These are phyloP conservation scores for Claviceps sp. DNA, from an alignment of 2,329 filamentous ascomycete species.

Conservation along the genomic window DNA sequence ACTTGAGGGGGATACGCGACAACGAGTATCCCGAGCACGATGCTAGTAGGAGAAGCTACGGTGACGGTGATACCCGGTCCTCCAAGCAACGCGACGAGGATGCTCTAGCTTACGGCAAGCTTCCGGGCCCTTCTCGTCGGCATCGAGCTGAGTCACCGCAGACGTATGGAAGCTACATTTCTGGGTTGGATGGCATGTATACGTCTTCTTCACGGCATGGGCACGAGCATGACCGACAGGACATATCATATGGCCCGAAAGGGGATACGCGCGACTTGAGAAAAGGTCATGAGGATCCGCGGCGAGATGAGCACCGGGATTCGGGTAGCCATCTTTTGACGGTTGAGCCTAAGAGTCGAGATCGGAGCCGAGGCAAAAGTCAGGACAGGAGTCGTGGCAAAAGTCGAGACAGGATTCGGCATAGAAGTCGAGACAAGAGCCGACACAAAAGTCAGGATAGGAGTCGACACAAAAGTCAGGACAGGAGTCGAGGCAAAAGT, in stretches of 20 bases:
- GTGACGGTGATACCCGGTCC: conserved; percentile 1
- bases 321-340: conserved; percentile 27
- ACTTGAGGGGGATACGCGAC: neutral
- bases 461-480: too few species aligned
- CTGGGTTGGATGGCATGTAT: conserved; percentile 10
- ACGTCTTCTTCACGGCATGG: conserved; percentile 13
- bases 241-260: conserved; percentile 5
- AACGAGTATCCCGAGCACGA: conserved; percentile 8
- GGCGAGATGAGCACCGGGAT: conserved; percentile 22
- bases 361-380: too few species aligned
- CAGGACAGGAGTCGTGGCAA: too few species aligned
- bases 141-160: conserved; percentile 10
- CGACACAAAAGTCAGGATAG: too few species aligned
- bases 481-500: too few species aligned
- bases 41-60: conserved; percentile 15
- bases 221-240: conserved; percentile 4
- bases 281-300: conserved; percentile 11
- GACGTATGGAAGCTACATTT: conserved; percentile 17
- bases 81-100: conserved; percentile 24
- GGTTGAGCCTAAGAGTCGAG: conserved; percentile 23
- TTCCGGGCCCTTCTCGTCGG: conserved; percentile 13
- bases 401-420: too few species aligned
- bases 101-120: conserved; percentile 37
- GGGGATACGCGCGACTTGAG: conserved; percentile 11
- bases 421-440: too few species aligned